A percentile compares a stretch with the other conserved stretches of the same genome.
phyloP scores from a whole-genome alignment of 345 rosid genomes.

The Microthlaspi erraticum region DNA sequence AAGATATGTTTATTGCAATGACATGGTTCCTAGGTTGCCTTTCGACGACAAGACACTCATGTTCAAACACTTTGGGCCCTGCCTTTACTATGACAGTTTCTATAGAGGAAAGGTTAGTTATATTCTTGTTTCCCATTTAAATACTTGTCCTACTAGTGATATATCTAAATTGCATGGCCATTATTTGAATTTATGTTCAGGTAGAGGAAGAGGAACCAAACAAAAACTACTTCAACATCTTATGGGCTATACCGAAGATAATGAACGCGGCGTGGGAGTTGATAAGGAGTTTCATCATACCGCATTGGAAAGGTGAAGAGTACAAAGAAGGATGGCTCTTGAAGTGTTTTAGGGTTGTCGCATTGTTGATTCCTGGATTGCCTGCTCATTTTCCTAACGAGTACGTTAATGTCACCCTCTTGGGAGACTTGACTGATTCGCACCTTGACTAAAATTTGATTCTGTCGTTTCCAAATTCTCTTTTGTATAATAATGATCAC shows the following conservation, averaged over 20 bases:
- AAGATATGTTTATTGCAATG: conserved; percentile 57
- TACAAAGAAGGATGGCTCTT: conserved; percentile 63
- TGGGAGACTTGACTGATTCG: conserved; percentile 46
- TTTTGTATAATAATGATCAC: background rate
- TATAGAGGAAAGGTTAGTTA: conserved; percentile 53
- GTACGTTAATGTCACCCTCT: conserved; percentile 56
- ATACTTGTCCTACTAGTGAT: background rate
- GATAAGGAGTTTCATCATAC: conserved; percentile 56
- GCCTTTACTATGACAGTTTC: conserved; percentile 52
- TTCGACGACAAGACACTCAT: conserved; percentile 52
- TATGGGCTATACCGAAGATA: conserved; percentile 55
- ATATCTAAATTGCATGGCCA: background rate
- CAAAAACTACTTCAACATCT: conserved; percentile 62
- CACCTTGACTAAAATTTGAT: conserved; percentile 4
- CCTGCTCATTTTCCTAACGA: conserved; percentile 68
- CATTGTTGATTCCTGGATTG: conserved; percentile 59
- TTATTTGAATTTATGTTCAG: conserved; percentile 40
- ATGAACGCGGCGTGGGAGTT: conserved; percentile 69
- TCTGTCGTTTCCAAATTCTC: background rate
- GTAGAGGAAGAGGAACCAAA: conserved; percentile 64
- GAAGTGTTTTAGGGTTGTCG: conserved; percentile 49
- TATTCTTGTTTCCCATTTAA: background rate
- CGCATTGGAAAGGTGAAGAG: conserved; percentile 48
- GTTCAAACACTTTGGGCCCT: conserved; percentile 56
- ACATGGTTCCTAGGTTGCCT: conserved; percentile 64